These are phyloP conservation scores for Bipolaris victoriae DNA, from an alignment of 2,329 filamentous ascomycete genomes.

Conservation along the genomic window DNA sequence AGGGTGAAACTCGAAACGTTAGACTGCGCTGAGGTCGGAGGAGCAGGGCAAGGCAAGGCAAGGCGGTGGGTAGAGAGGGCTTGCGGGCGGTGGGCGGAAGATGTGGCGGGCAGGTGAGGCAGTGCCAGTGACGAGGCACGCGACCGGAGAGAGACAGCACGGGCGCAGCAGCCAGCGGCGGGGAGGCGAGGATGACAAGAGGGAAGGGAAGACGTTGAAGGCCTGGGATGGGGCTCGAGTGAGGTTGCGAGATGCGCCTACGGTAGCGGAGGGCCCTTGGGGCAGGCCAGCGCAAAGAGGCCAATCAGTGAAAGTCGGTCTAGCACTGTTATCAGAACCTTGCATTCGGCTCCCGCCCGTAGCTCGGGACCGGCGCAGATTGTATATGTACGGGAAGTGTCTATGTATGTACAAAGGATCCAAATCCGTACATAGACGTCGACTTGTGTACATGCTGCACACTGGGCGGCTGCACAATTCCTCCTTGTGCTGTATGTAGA, in stretches of 20 bases:
- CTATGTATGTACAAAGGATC: no score
- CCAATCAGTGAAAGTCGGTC: slow-evolving; percentile 18
- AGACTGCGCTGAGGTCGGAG: slow-evolving; percentile 33
- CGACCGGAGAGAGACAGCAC: slow-evolving; percentile 29
- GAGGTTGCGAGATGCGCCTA: slow-evolving; percentile 28
- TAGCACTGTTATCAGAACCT: slow-evolving; percentile 28
- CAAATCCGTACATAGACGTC: no score
- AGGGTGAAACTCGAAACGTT: slow-evolving; percentile 50
- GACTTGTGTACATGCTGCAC: no score
- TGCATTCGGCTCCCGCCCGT: slow-evolving; percentile 28
- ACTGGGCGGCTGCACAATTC: slow-evolving; percentile 24
- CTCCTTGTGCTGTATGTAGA: neutral
- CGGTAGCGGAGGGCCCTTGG: slow-evolving; percentile 15
- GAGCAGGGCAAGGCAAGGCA: slow-evolving; percentile 3
- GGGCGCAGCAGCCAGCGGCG: slow-evolving; percentile 30
- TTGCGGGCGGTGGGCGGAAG: slow-evolving; percentile 40
- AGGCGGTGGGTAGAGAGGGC: neutral
- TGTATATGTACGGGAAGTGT: slow-evolving; percentile 1
- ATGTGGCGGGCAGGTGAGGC: slow-evolving; percentile 25
- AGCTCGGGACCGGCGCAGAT: slow-evolving; percentile 22
- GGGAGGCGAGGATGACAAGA: slow-evolving; percentile 20
- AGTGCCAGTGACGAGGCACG: slow-evolving; percentile 19
- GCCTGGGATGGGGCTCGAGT: slow-evolving; percentile 15
- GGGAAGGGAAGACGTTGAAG: slow-evolving; percentile 10
- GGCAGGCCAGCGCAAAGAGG: slow-evolving; percentile 22